These are phyloP conservation scores for Perkinsus olseni DNA, from an alignment of 169 alveolate species.

Conservation along the genomic window DNA sequence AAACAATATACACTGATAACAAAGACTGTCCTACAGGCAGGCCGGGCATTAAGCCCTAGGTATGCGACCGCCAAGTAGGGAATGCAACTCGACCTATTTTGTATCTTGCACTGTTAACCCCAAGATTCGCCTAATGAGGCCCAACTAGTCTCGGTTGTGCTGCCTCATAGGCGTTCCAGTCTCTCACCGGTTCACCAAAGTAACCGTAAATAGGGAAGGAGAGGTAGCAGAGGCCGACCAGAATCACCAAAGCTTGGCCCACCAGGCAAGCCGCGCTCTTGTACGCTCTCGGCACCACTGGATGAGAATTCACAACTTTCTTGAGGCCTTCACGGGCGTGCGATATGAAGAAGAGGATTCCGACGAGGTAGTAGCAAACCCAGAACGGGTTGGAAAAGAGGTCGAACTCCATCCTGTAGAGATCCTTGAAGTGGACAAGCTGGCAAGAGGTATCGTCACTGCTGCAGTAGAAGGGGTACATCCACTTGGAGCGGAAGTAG, in stretches of 20 bases:
- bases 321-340: not conserved
- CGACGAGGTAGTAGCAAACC: not conserved
- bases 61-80: not conserved
- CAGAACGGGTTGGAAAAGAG: not conserved
- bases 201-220: not conserved
- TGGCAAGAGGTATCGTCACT: not conserved
- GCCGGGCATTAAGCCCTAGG: not conserved
- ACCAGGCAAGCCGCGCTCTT: not conserved
- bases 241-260: not conserved
- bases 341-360: not conserved
- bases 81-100: not conserved
- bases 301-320: not conserved
- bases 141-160: not conserved
- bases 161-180: not conserved
- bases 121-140: not conserved
- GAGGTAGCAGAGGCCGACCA: not conserved
- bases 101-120: not conserved
- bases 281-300: not conserved
- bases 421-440: conserved; percentile 9
- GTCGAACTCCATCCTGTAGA: conserved; percentile 19
- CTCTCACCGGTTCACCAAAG: not conserved
- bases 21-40: not conserved
- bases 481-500: not conserved
- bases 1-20: not conserved
- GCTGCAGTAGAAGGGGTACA: conserved; percentile 1